These are phyloP conservation scores for Arabidopsis arenosa DNA, from an alignment of 345 rosid species.

Conservation along the genomic window DNA sequence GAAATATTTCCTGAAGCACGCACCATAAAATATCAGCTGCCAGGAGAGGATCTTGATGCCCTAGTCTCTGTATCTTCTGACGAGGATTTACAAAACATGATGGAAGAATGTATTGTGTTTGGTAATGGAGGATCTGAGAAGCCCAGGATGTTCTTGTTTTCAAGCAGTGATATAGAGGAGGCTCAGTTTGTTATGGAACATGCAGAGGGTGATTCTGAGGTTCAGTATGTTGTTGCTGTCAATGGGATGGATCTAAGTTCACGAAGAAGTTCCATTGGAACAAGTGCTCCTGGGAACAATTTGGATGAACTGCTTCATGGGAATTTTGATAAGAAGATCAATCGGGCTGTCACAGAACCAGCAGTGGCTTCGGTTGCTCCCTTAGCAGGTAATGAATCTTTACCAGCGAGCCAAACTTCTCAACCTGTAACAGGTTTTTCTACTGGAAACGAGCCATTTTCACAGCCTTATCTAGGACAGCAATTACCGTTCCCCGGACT, in stretches of 20 bases:
- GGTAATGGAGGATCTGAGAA: slow-evolving; percentile 48
- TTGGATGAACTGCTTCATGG: slow-evolving; percentile 41
- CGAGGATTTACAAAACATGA: slow-evolving; percentile 50
- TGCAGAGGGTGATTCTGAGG: slow-evolving; percentile 48
- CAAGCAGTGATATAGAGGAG: slow-evolving; percentile 47
- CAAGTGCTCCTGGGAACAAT: slow-evolving; percentile 34
- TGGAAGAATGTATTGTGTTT: slow-evolving; percentile 46
- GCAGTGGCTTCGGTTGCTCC: slow-evolving; percentile 38
- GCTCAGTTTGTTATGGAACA: slow-evolving; percentile 39
- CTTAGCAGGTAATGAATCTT: slow-evolving; percentile 34
- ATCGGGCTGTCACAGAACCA: slow-evolving; percentile 46
- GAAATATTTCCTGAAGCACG: slow-evolving; percentile 44
- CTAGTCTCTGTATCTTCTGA: slow-evolving; percentile 50
- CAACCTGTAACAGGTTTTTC: slow-evolving; percentile 40
- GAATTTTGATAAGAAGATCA: slow-evolving; percentile 39
- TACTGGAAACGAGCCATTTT: slow-evolving; percentile 38
- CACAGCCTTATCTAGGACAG: slow-evolving; percentile 46
- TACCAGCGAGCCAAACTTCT: slow-evolving; percentile 39
- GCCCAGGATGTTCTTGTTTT: slow-evolving; percentile 48
- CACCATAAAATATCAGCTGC: slow-evolving; percentile 47
- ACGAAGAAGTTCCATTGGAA: slow-evolving; percentile 32
- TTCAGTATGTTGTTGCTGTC: slow-evolving; percentile 51
- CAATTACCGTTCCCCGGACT: slow-evolving; percentile 32
- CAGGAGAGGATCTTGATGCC: slow-evolving; percentile 50
- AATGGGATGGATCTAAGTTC: slow-evolving; percentile 48